Base-by-base conservation (phyloP, 495 filamentous ascomycete species). In the Daldinia loculata region DNA sequence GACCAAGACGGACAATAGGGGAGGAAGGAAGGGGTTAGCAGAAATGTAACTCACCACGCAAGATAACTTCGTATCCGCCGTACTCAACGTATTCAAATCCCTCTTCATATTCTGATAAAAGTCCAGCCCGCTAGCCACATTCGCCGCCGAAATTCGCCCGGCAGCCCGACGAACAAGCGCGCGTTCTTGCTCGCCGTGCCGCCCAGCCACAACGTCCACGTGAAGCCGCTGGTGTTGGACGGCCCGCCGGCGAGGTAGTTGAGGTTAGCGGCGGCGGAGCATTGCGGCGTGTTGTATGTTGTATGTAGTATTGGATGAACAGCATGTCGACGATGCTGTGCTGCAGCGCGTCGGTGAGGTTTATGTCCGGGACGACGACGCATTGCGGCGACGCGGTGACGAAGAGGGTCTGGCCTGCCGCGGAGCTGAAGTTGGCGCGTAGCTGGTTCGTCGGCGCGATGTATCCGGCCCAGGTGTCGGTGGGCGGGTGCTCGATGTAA, bases 221-320 rank as follows among this genome's bases (percentile, higher is more conserved):
- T 50, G 62, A 83, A 76, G 27, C 76, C 67, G 41, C 64, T 38
- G 22, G 36, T 58, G 39, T 69, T 53, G 50, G 69, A 66, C 22
- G 65, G n/a, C 4, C 34, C 34, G 72, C 77, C 76, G 52, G 75
- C 63, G 52, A 66, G 75, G 66, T 80, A 81, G 15, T 65, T 70
- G 7, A 63, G 6, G 61, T 80, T 80, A 6, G 56, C 74, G 3
- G 75, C 41, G 2, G 88, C 87, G 51, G 83, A 85, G 78, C 89
- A 91, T 15, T 69, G 70, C 24, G 70, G 61, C 74, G 89, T 90
- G 81, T 91, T 89, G 79, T n/a, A n/a, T n/a, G n/a, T n/a, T n/a
- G n/a, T n/a, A n/a, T n/a, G n/a, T 90, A 91, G 82, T 90, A 92
- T 72, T 92, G 90, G 14, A 90, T 82, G 76, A 87, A 92, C 15